Conservation (phyloP, 2,329 filamentous ascomycete species). For the Calonectria hongkongensis region DNA sequence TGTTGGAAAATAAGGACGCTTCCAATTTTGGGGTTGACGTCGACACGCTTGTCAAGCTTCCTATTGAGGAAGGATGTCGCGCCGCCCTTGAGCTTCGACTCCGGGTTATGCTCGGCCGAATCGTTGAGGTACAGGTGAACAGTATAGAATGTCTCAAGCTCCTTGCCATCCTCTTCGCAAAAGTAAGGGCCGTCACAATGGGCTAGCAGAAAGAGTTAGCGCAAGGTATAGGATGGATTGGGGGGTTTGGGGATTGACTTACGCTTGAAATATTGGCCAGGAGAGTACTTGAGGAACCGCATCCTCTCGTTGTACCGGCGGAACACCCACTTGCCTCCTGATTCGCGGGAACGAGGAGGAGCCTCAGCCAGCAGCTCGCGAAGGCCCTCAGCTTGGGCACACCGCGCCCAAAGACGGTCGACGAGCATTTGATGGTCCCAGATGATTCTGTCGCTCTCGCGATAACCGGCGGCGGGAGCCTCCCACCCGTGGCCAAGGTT, state of each 20-base stretch:
- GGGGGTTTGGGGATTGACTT: conserved; percentile 41
- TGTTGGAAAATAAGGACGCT: conserved; percentile 79
- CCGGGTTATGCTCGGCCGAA: conserved; percentile 47
- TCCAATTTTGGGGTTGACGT: conserved; percentile 74
- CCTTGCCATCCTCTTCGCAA: conserved; percentile 69
- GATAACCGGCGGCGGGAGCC: conserved; percentile 69
- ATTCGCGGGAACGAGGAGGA: conserved; percentile 51
- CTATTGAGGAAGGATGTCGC: conserved; percentile 73
- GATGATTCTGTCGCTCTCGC: conserved; percentile 86
- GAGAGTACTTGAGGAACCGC: conserved; percentile 83
- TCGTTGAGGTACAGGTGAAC: conserved; percentile 70
- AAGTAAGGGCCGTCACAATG: conserved; percentile 81
- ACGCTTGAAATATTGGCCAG: conserved; percentile 83
- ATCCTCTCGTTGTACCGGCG: conserved; percentile 81
- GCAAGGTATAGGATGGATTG: not conserved
- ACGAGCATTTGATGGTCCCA: conserved; percentile 80
- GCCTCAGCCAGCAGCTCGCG: conserved; percentile 62
- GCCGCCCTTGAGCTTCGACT: conserved; percentile 66
- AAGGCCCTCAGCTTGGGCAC: conserved; percentile 66
- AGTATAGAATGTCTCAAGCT: conserved; percentile 70
- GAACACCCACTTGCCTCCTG: conserved; percentile 64
- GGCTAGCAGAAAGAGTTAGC: conserved; percentile 61
- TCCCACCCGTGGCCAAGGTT: conserved; percentile 79
- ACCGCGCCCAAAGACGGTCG: conserved; percentile 77
- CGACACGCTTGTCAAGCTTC: conserved; percentile 65